phyloP scores from a whole-genome alignment of 1,284 basidiomycete species.

The Phenoliferia sp. region DNA sequence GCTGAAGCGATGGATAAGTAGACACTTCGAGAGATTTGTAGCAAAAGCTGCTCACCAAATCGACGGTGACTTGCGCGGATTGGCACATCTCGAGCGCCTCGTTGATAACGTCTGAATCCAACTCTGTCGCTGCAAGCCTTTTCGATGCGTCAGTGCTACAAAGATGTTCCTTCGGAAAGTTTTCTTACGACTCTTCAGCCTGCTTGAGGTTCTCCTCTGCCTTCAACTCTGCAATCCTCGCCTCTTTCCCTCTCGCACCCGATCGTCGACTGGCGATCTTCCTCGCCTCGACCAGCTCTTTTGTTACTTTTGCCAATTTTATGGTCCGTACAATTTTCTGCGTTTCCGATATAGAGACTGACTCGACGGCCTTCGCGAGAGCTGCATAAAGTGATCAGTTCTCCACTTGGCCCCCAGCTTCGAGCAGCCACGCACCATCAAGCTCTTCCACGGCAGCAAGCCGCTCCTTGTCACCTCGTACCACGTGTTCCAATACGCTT shows the following conservation, averaged over 20 bases:
- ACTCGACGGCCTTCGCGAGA: slow-evolving; percentile 41
- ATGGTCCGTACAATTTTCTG: slow-evolving; percentile 36
- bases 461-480: slow-evolving; percentile 42
- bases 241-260: slow-evolving; percentile 57
- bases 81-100: slow-evolving; percentile 43
- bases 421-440: slow-evolving; percentile 33
- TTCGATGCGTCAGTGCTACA: no score
- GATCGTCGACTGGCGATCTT: slow-evolving; percentile 56
- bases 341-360: slow-evolving; percentile 28
- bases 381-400: slow-evolving; percentile 12
- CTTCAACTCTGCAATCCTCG: slow-evolving; percentile 54
- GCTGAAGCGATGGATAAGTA: slow-evolving; percentile 36
- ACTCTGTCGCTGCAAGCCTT: slow-evolving; percentile 1
- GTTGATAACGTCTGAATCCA: neutral
- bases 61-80: slow-evolving; percentile 45
- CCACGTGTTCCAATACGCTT: slow-evolving; percentile 42
- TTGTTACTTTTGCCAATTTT: slow-evolving; percentile 38
- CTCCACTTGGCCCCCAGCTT: neutral
- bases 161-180: neutral
- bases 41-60: slow-evolving; percentile 39
- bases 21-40: neutral
- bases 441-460: slow-evolving; percentile 36
- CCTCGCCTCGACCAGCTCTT: slow-evolving; percentile 50
- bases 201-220: slow-evolving; percentile 49
- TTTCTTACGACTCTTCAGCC: slow-evolving; percentile 37